These are phyloP conservation scores for Sporothrix protearum DNA, from an alignment of 2,329 filamentous ascomycete genomes.

Conservation along the genomic window DNA sequence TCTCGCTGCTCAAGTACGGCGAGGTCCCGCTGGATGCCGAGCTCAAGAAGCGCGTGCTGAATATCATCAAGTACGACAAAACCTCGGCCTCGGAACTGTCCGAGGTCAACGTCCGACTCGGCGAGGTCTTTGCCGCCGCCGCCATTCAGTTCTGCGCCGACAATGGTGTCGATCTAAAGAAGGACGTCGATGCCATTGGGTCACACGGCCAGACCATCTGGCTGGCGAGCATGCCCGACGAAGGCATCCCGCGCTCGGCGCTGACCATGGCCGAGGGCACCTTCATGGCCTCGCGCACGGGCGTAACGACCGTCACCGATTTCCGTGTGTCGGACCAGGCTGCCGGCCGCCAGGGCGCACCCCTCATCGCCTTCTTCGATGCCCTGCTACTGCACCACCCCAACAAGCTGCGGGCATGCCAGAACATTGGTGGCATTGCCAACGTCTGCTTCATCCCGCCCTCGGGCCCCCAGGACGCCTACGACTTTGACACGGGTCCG, in stretches of 20 bases:
- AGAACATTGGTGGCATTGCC: conserved; percentile 60
- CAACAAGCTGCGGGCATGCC: conserved; percentile 54
- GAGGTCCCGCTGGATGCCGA: conserved; percentile 51
- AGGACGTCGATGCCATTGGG: conserved; percentile 52
- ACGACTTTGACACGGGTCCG: conserved; percentile 55
- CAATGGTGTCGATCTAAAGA: conserved; percentile 41
- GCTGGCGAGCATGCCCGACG: conserved; percentile 51
- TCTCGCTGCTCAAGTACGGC: conserved; percentile 55
- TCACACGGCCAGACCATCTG: conserved; percentile 59
- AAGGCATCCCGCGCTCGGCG: conserved; percentile 45
- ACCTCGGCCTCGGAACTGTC: conserved; percentile 53
- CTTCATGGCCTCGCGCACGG: conserved; percentile 52
- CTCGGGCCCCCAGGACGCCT: conserved; percentile 40
- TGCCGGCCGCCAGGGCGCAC: conserved; percentile 53
- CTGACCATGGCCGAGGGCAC: conserved; percentile 57
- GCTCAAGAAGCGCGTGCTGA: conserved; percentile 56
- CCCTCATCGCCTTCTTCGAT: conserved; percentile 57
- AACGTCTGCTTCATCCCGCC: conserved; percentile 60
- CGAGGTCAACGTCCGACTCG: conserved; percentile 55
- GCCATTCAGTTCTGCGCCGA: conserved; percentile 48
- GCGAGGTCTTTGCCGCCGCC: conserved; percentile 53
- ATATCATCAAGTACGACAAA: conserved; percentile 53
- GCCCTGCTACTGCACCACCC: conserved; percentile 54
- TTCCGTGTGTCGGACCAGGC: conserved; percentile 56
- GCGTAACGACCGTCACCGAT: conserved; percentile 57